Evolutionary conservation across 164 flowering plant genomes (phyloP).

Genomic region (Buxus sempervirens): DNA sequence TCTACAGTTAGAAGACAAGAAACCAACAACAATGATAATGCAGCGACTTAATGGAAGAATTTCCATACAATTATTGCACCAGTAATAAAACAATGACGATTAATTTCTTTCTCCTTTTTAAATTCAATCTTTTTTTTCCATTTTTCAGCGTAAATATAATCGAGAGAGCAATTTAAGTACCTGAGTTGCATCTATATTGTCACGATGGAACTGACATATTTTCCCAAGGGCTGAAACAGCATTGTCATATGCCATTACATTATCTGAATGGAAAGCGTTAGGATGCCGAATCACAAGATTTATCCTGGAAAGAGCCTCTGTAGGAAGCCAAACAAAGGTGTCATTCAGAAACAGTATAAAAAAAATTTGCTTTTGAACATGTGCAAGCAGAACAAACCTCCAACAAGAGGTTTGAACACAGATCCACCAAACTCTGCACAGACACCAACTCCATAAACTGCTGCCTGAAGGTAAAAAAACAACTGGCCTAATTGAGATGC

Average conservation of each 20-base stretch:
- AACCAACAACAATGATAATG: no score
- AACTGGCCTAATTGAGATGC: neutral
- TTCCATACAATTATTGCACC: no score
- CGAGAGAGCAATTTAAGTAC: conserved; percentile 17
- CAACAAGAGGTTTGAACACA: conserved; percentile 80
- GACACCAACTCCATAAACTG: conserved; percentile 89
- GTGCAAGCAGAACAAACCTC: conserved; percentile 44
- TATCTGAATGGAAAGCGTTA: conserved; percentile 42
- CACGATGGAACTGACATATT: conserved; percentile 63
- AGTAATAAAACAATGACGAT: no score
- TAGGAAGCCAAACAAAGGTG: conserved; percentile 11
- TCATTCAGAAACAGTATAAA: no score
- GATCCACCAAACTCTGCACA: conserved; percentile 41
- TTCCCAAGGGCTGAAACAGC: conserved; percentile 77
- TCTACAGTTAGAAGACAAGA: no score
- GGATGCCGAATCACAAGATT: conserved; percentile 60
- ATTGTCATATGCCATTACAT: conserved; percentile 62
- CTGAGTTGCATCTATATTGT: conserved; percentile 55
- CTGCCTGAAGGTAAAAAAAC: conserved; percentile 64
- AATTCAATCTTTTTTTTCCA: neutral
- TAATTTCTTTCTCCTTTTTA: no score
- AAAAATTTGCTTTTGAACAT: neutral
- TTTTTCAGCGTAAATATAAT: no score
- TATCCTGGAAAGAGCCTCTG: conserved; percentile 95
- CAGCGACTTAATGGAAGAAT: no score